These are phyloP conservation scores for Beauveria sp. DNA, from an alignment of 2,329 filamentous ascomycete species.

Conservation along the genomic window DNA sequence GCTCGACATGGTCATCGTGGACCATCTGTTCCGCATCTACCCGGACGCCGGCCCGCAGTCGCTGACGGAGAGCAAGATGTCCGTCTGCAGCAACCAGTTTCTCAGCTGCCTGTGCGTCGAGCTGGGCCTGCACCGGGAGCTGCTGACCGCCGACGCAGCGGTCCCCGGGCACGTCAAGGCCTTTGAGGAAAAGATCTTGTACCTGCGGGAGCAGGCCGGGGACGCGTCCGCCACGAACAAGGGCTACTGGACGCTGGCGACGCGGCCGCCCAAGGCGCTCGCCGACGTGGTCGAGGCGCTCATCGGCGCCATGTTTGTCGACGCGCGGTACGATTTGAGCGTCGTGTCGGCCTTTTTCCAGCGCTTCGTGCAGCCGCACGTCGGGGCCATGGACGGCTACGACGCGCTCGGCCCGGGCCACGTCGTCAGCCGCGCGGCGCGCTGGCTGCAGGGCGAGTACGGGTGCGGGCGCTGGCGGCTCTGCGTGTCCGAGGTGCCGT, in stretches of 20 bases:
- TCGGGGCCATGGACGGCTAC: conserved; percentile 76
- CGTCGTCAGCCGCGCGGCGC: conserved; percentile 66
- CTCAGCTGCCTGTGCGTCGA: conserved; percentile 73
- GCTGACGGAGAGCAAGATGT: conserved; percentile 98
- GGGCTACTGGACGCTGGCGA: conserved; percentile 62
- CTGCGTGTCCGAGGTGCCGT: conserved; percentile 37
- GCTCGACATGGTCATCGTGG: conserved; percentile 77
- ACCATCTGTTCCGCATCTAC: conserved; percentile 70
- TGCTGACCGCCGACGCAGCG: conserved; percentile 46
- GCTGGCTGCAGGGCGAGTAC: conserved; percentile 55
- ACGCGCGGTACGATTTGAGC: conserved; percentile 70
- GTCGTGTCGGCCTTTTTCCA: conserved; percentile 72
- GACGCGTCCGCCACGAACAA: conserved; percentile 19
- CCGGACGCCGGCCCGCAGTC: conserved; percentile 84
- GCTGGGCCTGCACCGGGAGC: conserved; percentile 67
- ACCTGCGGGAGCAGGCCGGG: conserved; percentile 36
- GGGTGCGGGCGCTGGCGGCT: conserved; percentile 56
- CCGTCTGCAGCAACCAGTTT: conserved; percentile 98
- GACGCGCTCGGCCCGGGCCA: conserved; percentile 83
- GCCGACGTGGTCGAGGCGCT: conserved; percentile 86
- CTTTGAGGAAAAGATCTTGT: conserved; percentile 51
- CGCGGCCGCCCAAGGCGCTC: conserved; percentile 63
- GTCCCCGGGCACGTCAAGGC: conserved; percentile 38
- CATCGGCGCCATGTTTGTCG: conserved; percentile 84
- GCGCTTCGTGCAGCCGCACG: conserved; percentile 66